phyloP scores from a whole-genome alignment of 306 rosid species.

The Trichosanthes truncata region DNA sequence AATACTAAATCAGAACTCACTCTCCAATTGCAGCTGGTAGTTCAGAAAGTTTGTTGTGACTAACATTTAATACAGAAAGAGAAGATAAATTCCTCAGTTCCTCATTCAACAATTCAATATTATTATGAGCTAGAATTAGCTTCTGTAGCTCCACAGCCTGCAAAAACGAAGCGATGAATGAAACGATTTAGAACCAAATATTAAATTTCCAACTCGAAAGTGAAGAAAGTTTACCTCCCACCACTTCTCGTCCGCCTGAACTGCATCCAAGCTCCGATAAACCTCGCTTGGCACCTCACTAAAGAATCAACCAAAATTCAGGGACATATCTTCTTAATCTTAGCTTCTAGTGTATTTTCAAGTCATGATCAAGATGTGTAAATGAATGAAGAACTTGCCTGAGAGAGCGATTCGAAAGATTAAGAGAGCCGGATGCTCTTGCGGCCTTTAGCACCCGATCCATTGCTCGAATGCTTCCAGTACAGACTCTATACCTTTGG shows the following conservation, averaged over 20 bases:
- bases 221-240: constrained; percentile 59
- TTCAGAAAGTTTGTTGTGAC: constrained; percentile 64
- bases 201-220: neutral
- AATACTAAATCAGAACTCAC: constrained; percentile 37
- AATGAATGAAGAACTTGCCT: constrained; percentile 24
- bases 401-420: constrained; percentile 89
- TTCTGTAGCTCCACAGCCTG: constrained; percentile 91
- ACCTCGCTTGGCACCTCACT: constrained; percentile 82
- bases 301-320: constrained; percentile 9
- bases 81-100: constrained; percentile 57
- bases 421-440: constrained; percentile 84
- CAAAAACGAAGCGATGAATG: constrained; percentile 11
- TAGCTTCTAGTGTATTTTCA: neutral
- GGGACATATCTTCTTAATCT: neutral
- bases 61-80: constrained; percentile 63
- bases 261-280: constrained; percentile 53
- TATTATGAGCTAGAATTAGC: constrained; percentile 78
- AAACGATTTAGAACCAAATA: neutral
- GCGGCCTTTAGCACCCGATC: constrained; percentile 84
- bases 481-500: neutral
- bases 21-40: constrained; percentile 88
- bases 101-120: constrained; percentile 49
- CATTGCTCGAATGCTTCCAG: constrained; percentile 24
- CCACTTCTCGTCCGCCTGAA: constrained; percentile 69
- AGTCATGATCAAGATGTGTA: neutral